Evolutionary conservation across 2,329 filamentous ascomycete genomes (phyloP).

Genomic region (Hypoxylon sp.): DNA sequence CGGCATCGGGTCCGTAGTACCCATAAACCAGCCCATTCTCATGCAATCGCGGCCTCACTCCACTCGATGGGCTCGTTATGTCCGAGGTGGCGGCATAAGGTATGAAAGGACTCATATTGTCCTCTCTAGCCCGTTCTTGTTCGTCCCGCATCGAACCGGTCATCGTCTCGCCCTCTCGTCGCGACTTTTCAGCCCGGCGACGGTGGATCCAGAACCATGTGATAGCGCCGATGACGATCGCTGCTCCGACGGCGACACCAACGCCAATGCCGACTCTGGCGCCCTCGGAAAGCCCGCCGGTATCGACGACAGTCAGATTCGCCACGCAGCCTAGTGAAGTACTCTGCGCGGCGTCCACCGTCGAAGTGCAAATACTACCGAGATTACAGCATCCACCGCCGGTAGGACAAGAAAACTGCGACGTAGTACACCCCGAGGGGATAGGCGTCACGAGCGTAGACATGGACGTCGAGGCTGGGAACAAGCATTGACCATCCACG

Average conservation of each 20-base stretch:
- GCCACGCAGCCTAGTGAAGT: conserved; percentile 48
- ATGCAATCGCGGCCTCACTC: conserved; percentile 39
- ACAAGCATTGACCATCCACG: conserved; percentile 48
- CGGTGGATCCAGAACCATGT: conserved; percentile 59
- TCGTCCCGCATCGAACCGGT: conserved; percentile 7
- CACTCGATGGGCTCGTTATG: conserved; percentile 39
- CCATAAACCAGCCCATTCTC: conserved; percentile 48
- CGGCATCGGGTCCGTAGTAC: conserved; percentile 57
- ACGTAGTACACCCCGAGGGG: conserved; percentile 55
- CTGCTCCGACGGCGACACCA: conserved; percentile 57
- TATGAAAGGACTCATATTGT: conserved; percentile 22
- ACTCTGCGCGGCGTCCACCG: conserved; percentile 52
- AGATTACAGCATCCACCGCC: conserved; percentile 61
- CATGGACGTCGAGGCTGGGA: conserved; percentile 35
- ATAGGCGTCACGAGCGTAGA: conserved; percentile 47
- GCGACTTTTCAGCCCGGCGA: conserved; percentile 40
- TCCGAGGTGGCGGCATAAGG: conserved; percentile 47
- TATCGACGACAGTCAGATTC: conserved; percentile 40
- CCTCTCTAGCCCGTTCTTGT: not conserved
- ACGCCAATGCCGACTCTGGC: conserved; percentile 67
- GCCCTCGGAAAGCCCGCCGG: conserved; percentile 52
- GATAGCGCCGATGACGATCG: conserved; percentile 52
- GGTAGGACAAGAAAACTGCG: conserved; percentile 54
- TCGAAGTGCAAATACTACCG: conserved; percentile 45
- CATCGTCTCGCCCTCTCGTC: conserved; percentile 1